A percentile compares a stretch with the other conserved stretches of the same genome.
Evolutionary conservation across 2,329 filamentous ascomycete species (phyloP).

Genomic region (Sclerotinia glacialis): DNA sequence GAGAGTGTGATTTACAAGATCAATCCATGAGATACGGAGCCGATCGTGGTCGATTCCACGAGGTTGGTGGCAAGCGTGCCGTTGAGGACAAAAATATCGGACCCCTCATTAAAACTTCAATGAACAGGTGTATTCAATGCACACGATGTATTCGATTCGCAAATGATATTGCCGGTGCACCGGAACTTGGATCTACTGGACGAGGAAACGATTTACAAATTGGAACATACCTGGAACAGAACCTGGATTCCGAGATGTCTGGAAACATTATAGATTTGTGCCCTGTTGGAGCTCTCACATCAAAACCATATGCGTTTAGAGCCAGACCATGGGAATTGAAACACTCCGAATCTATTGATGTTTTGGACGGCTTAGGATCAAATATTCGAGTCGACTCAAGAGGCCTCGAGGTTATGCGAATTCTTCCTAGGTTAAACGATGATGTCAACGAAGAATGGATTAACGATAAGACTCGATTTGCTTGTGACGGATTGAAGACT

Average conservation of each 20-base stretch:
- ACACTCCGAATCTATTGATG: constrained; percentile 93
- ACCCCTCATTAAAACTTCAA: constrained; percentile 96
- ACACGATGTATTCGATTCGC: constrained; percentile 96
- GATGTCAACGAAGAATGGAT: constrained; percentile 99
- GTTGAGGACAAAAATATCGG: constrained; percentile 99
- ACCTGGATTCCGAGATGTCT: constrained; percentile 90
- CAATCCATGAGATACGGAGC: constrained; percentile 99
- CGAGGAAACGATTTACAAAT: constrained; percentile 98
- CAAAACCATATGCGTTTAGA: constrained; percentile 96
- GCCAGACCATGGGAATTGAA: constrained; percentile 96
- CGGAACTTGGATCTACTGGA: constrained; percentile 89
- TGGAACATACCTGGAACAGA: constrained; percentile 93
- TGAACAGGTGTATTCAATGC: constrained; percentile 99
- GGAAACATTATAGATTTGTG: constrained; percentile 98
- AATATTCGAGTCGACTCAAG: constrained; percentile 92
- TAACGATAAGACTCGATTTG: constrained; percentile 96
- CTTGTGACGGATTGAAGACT: constrained; percentile 93
- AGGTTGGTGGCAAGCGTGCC: constrained; percentile 90
- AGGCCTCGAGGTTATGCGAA: constrained; percentile 92
- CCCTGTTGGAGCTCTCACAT: constrained; percentile 92
- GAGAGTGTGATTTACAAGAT: constrained; percentile 98
- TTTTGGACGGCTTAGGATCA: constrained; percentile 87
- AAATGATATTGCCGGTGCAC: constrained; percentile 94
- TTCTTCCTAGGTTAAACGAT: constrained; percentile 90
- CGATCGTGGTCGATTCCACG: constrained; percentile 95